Conservation (phyloP, 768 basidiomycete species). For the Psilocybe cyanescens region DNA sequence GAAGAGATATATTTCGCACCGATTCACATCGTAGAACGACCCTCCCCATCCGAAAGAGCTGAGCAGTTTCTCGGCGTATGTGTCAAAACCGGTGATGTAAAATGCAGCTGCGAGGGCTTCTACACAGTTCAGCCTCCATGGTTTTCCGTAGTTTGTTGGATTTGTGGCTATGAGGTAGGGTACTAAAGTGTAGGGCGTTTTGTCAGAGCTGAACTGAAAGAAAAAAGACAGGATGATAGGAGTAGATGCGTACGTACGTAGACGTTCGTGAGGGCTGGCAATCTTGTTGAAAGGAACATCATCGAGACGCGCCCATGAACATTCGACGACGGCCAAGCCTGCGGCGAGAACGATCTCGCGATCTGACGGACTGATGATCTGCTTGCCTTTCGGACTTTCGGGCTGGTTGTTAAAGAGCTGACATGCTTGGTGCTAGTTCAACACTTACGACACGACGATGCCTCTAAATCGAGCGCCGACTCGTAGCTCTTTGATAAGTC, state of each 20-base stretch:
- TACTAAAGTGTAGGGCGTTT: slow-evolving; percentile 49
- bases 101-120: slow-evolving; percentile 95
- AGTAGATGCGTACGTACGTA: slow-evolving; percentile 60
- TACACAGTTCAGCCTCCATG: slow-evolving; percentile 94
- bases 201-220: neutral
- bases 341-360: slow-evolving; percentile 70
- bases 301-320: slow-evolving; percentile 95
- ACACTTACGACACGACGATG: slow-evolving; percentile 87
- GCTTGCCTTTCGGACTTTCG: slow-evolving; percentile 70
- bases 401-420: neutral
- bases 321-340: slow-evolving; percentile 97
- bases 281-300: slow-evolving; percentile 97
- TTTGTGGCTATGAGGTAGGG: slow-evolving; percentile 96
- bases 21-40: slow-evolving; percentile 86
- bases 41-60: slow-evolving; percentile 90
- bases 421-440: neutral
- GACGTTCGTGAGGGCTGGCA: slow-evolving; percentile 87
- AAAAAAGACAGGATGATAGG: neutral
- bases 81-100: slow-evolving; percentile 87
- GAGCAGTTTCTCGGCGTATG: slow-evolving; percentile 79
- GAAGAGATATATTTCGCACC: slow-evolving; percentile 36
- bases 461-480: slow-evolving; percentile 90
- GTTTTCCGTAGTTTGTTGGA: slow-evolving; percentile 97
- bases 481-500: slow-evolving; percentile 81
- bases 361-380: slow-evolving; percentile 82